These are phyloP conservation scores for Penicillium bovifimosum DNA, from an alignment of 495 filamentous ascomycete species.

Conservation along the genomic window DNA sequence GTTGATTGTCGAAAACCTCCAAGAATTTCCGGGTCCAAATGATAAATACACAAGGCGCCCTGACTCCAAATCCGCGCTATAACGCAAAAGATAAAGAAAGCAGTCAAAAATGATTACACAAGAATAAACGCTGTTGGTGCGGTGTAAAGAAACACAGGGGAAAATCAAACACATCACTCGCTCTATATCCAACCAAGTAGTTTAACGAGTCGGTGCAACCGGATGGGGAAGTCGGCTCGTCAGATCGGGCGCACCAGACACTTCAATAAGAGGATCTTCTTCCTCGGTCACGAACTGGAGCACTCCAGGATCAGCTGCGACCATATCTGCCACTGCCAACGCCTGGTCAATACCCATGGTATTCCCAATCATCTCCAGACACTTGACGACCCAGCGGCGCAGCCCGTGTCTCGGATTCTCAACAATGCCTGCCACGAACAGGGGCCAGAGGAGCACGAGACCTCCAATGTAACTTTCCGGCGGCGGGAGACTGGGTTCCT, in stretches of 20 bases:
- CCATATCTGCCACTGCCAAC: constrained; percentile 35
- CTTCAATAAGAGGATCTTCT: constrained; percentile 2
- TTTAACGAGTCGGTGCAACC: background rate
- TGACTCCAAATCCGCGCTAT: background rate
- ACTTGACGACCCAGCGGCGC: constrained; percentile 40
- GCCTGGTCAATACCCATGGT: constrained; percentile 47
- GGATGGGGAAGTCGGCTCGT: background rate
- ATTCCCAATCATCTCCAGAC: constrained; percentile 38
- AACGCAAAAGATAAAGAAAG: background rate
- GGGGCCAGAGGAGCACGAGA: constrained; percentile 44
- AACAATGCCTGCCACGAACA: constrained; percentile 39
- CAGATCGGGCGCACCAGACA: background rate
- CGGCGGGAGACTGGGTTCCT: constrained; percentile 9
- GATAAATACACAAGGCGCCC: background rate
- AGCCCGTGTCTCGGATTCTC: constrained; percentile 29
- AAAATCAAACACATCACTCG: background rate
- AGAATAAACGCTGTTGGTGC: background rate
- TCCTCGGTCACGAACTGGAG: constrained; percentile 14
- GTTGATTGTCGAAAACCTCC: background rate
- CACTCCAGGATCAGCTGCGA: constrained; percentile 29
- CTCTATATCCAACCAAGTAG: background rate
- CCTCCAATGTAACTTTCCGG: constrained; percentile 35
- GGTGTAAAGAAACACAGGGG: background rate
- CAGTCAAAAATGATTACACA: background rate
- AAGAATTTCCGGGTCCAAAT: background rate